Conservation (phyloP, 148 eudicot species). For the Arbutus unedo region DNA sequence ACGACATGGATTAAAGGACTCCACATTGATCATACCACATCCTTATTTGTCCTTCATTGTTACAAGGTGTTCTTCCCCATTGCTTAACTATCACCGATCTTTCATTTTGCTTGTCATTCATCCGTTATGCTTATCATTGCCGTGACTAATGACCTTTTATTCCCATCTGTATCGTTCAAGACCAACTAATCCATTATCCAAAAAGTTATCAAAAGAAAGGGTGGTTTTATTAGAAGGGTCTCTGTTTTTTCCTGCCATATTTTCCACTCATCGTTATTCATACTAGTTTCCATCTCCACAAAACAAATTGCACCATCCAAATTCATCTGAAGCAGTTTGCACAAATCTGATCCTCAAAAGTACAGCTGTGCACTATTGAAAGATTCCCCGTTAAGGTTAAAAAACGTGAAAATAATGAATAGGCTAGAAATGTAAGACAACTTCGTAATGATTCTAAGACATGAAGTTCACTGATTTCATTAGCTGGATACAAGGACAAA, state of each 20-base stretch:
- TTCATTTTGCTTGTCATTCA: background rate
- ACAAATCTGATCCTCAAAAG: conserved; percentile 3
- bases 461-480: background rate
- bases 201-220: background rate
- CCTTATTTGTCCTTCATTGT: background rate
- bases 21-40: background rate
- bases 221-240: background rate
- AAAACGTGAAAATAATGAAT: background rate
- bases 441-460: background rate
- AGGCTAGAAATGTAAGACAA: background rate
- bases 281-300: background rate
- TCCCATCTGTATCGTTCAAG: background rate
- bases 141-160: background rate
- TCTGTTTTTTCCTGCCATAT: background rate
- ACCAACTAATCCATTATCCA: background rate
- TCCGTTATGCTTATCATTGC: background rate
- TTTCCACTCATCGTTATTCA: background rate
- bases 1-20: too few relatives aligned
- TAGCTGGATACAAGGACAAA: background rate
- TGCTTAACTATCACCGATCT: background rate
- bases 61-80: background rate
- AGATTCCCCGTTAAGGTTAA: background rate
- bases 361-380: background rate
- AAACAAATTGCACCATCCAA: background rate
- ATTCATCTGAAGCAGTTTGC: background rate